Conservation (phyloP, 805 yeast species). For the Ogataea paradorogensis region DNA sequence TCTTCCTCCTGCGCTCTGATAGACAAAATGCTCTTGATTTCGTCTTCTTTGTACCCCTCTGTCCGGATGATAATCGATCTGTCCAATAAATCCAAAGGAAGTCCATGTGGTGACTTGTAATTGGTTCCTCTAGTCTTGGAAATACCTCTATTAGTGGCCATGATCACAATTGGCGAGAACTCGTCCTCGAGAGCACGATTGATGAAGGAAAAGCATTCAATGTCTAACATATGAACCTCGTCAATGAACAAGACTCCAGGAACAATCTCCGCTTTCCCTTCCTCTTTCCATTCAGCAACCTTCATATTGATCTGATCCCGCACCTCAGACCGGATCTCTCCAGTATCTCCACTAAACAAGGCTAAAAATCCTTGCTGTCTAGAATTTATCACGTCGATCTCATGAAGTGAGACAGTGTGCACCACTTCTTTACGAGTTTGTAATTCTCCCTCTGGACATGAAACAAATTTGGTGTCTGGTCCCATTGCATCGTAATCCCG, state of each 20-base stretch:
- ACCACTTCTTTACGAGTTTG: slow-evolving; percentile 97
- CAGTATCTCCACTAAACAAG: slow-evolving; percentile 76
- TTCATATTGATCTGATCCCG: slow-evolving; percentile 52
- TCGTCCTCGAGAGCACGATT: slow-evolving; percentile 90
- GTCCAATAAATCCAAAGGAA: slow-evolving; percentile 93
- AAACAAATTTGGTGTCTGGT: slow-evolving; percentile 83
- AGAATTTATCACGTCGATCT: slow-evolving; percentile 93
- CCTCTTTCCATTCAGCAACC: slow-evolving; percentile 95
- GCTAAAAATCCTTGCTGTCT: slow-evolving; percentile 73
- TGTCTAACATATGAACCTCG: slow-evolving; percentile 97
- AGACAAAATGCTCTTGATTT: slow-evolving; percentile 75
- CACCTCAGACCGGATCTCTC: slow-evolving; percentile 88
- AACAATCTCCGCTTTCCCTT: slow-evolving; percentile 95
- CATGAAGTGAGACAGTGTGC: slow-evolving; percentile 95
- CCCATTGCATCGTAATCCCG: slow-evolving; percentile 98
- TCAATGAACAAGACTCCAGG: slow-evolving; percentile 98
- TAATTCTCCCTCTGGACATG: slow-evolving; percentile 97
- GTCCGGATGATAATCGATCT: slow-evolving; percentile 90
- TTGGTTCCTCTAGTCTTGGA: slow-evolving; percentile 90
- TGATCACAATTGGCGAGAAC: slow-evolving; percentile 90
- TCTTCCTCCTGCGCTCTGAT: slow-evolving; percentile 80
- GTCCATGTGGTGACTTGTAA: slow-evolving; percentile 91
- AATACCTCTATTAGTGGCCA: slow-evolving; percentile 95
- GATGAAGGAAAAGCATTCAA: slow-evolving; percentile 91
- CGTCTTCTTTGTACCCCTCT: slow-evolving; percentile 79